Evolutionary conservation across 192 early-diverging fungal genomes (phyloP).

Genomic region (Entophlyctis helioformis): DNA sequence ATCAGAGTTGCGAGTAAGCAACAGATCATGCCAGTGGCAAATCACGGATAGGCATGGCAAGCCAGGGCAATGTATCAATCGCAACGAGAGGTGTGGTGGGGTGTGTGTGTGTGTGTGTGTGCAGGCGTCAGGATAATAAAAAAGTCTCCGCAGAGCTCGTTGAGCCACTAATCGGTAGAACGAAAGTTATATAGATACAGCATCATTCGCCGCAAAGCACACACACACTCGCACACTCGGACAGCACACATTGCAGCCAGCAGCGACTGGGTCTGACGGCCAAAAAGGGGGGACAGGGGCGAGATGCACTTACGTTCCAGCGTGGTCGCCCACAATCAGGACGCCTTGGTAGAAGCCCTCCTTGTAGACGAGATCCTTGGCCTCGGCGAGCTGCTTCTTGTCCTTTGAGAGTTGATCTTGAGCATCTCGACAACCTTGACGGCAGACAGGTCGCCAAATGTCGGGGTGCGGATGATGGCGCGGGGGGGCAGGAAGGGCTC

Average conservation of each 20-base stretch:
- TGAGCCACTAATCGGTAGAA: slow-evolving; percentile 10
- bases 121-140: no score
- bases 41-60: no score
- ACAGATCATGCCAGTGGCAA: no score
- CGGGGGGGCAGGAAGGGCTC: slow-evolving; percentile 60
- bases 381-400: slow-evolving; percentile 76
- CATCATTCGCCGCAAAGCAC: background rate
- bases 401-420: slow-evolving; percentile 98
- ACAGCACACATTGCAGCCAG: background rate
- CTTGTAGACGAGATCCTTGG: slow-evolving; percentile 93
- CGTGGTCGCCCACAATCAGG: slow-evolving; percentile 72
- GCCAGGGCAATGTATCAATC: no score
- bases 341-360: slow-evolving; percentile 93
- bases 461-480: slow-evolving; percentile 80
- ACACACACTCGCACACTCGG: background rate
- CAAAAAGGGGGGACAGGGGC: no score
- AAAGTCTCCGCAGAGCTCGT: no score
- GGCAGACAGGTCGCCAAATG: slow-evolving; percentile 77
- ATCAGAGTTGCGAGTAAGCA: no score
- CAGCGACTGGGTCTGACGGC: no score
- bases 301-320: slow-evolving; percentile 40
- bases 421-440: slow-evolving; percentile 72
- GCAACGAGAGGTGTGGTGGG: no score
- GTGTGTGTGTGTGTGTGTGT: no score
- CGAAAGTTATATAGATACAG: slow-evolving; percentile 10